Evolutionary conservation across 192 early-diverging fungal species (phyloP).

Genomic region (Entomortierella parvispora): DNA sequence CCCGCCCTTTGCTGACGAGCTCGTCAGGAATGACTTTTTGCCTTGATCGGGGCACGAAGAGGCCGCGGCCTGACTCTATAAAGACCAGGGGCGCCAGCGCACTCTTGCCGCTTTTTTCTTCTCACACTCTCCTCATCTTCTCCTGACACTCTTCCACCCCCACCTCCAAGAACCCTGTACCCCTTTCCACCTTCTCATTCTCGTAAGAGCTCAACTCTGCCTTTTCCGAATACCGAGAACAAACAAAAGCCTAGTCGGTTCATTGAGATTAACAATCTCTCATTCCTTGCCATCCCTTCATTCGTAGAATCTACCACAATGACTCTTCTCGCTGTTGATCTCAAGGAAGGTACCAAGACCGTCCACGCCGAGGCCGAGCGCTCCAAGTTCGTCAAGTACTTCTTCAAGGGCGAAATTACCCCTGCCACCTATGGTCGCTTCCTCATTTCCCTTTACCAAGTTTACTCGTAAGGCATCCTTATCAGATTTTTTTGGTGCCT

Average conservation of each 20-base stretch:
- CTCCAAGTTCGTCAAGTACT: slow-evolving; percentile 63
- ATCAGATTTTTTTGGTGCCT: not conserved
- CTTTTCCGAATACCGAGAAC: not conserved
- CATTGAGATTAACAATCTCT: not conserved
- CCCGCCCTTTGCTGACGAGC: no score
- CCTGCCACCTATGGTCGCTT: slow-evolving; percentile 59
- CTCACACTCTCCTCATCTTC: not conserved
- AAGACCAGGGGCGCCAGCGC: not conserved
- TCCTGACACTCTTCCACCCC: not conserved
- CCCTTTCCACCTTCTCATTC: not conserved
- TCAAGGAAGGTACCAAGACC: slow-evolving; percentile 64
- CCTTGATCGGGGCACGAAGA: no score
- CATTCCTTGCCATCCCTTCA: not conserved
- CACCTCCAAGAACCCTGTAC: not conserved
- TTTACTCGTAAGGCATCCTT: slow-evolving; percentile 54
- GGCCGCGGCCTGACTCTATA: no score
- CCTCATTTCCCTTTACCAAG: slow-evolving; percentile 60
- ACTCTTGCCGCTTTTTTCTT: slow-evolving; percentile 2
- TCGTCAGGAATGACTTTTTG: no score
- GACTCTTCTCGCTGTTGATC: slow-evolving; percentile 58
- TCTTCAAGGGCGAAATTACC: slow-evolving; percentile 62
- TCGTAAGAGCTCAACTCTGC: no score
- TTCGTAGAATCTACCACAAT: slow-evolving; percentile 13
- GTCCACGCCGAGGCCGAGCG: slow-evolving; percentile 63
- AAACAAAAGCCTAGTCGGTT: not conserved